Evolutionary conservation across 371 early-diverging fungal genomes (phyloP).

Genomic region (Mortierella sp.): DNA sequence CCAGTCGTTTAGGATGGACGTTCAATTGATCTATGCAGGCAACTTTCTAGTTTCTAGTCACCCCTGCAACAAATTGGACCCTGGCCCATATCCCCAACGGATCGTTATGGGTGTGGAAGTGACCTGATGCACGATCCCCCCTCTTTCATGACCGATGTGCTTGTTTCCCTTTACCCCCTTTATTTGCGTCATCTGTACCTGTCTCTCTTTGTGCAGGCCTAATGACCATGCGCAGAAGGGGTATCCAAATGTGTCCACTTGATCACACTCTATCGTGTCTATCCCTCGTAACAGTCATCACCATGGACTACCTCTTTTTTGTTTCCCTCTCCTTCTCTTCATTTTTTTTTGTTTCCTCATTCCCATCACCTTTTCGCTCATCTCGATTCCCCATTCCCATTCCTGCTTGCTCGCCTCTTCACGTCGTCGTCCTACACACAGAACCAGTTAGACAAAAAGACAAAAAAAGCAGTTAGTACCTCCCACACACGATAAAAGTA

Average conservation of each 20-base stretch:
- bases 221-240: conserved; percentile 4
- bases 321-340: not conserved
- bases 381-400: conserved; percentile 30
- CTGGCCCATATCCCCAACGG: no score
- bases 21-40: no score
- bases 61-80: no score
- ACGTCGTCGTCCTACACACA: conserved; percentile 4
- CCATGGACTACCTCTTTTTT: not conserved
- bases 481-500: not conserved
- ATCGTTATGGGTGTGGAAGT: not conserved
- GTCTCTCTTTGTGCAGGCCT: not conserved
- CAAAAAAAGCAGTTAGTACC: not conserved
- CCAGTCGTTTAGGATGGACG: no score
- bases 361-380: not conserved
- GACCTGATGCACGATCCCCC: no score
- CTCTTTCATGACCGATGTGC: not conserved
- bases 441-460: not conserved
- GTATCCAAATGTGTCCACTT: not conserved
- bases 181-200: not conserved
- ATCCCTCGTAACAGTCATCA: no score
- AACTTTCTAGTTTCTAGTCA: no score
- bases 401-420: not conserved
- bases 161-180: not conserved
- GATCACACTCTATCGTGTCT: not conserved
- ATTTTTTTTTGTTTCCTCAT: conserved; percentile 4